These are phyloP conservation scores for Chaetothyriales sp. DNA, from an alignment of 2,329 filamentous ascomycete genomes.

Conservation along the genomic window DNA sequence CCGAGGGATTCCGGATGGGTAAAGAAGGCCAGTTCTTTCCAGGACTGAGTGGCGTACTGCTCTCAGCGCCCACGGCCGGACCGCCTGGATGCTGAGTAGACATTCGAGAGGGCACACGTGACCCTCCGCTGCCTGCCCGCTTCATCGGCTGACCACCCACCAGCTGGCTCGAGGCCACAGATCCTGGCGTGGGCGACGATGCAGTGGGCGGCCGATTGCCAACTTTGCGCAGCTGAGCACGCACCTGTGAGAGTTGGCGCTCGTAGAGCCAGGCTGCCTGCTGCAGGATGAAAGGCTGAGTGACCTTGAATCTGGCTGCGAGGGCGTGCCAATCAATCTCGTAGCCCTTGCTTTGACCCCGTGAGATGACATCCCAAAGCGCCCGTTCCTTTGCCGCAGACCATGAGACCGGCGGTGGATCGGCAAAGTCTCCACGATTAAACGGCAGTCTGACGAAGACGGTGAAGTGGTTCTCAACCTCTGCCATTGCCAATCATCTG, in stretches of 20 bases:
- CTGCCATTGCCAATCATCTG: slow-evolving; percentile 7
- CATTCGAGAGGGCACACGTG: slow-evolving; percentile 27
- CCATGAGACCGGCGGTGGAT: slow-evolving; percentile 84
- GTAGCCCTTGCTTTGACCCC: slow-evolving; percentile 49
- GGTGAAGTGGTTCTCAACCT: slow-evolving; percentile 37
- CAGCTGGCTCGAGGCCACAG: slow-evolving; percentile 30
- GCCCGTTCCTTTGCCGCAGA: slow-evolving; percentile 71
- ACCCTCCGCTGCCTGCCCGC: slow-evolving; percentile 22
- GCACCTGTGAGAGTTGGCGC: slow-evolving; percentile 74
- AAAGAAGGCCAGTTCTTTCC: slow-evolving; percentile 14
- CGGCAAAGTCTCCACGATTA: slow-evolving; percentile 70
- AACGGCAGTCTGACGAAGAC: slow-evolving; percentile 86
- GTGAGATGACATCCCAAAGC: slow-evolving; percentile 81
- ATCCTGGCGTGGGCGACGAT: slow-evolving; percentile 30
- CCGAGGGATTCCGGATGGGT: slow-evolving; percentile 8
- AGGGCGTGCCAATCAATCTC: slow-evolving; percentile 66
- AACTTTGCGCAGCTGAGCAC: slow-evolving; percentile 70
- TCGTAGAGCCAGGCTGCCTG: slow-evolving; percentile 92
- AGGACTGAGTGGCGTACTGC: slow-evolving; percentile 15
- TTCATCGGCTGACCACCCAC: slow-evolving; percentile 22
- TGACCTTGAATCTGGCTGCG: slow-evolving; percentile 66
- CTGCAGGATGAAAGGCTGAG: slow-evolving; percentile 76
- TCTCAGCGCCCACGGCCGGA: slow-evolving; percentile 7
- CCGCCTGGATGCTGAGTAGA: slow-evolving; percentile 17
- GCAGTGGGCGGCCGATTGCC: slow-evolving; percentile 28